Evolutionary conservation across 768 basidiomycete genomes (phyloP).

Genomic region (Scleroderma bovista): DNA sequence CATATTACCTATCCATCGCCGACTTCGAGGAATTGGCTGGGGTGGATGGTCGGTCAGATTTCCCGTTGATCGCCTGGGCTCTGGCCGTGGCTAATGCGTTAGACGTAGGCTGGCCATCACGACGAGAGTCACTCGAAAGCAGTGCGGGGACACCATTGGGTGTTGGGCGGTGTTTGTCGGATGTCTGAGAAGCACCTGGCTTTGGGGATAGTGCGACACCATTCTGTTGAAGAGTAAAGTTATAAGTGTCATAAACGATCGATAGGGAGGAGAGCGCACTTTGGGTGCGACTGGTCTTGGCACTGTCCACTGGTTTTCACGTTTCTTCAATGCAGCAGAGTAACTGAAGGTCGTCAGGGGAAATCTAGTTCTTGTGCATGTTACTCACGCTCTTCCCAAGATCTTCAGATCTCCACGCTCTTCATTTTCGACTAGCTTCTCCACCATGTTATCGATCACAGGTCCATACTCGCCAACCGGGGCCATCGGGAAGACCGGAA

Average conservation of each 20-base stretch:
- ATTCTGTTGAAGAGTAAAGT: conserved; percentile 15
- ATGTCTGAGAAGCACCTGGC: conserved; percentile 26
- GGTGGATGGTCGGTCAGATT: conserved; percentile 29
- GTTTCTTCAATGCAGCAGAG: conserved; percentile 68
- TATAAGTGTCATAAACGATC: not conserved
- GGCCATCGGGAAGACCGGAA: conserved; percentile 81
- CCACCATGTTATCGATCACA: conserved; percentile 54
- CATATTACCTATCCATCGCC: conserved; percentile 58
- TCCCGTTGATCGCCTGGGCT: conserved; percentile 39
- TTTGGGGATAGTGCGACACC: conserved; percentile 26
- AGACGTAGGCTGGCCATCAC: conserved; percentile 20
- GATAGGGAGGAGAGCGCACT: conserved; percentile 18
- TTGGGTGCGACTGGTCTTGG: conserved; percentile 27
- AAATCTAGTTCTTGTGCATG: not conserved
- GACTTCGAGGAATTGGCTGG: conserved; percentile 42
- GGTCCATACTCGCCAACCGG: conserved; percentile 51
- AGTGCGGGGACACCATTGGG: conserved; percentile 34
- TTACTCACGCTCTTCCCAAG: conserved; percentile 63
- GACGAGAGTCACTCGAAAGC: conserved; percentile 32
- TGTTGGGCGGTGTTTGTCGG: conserved; percentile 26
- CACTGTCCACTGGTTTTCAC: conserved; percentile 52
- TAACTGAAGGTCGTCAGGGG: conserved; percentile 41
- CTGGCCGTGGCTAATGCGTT: conserved; percentile 45
- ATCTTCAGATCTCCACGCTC: conserved; percentile 82
- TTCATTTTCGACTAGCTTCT: conserved; percentile 66